A percentile compares a stretch with the other conserved stretches of the same genome.
These are phyloP conservation scores for Cercophora samala DNA, from an alignment of 495 filamentous ascomycete genomes.

Conservation along the genomic window DNA sequence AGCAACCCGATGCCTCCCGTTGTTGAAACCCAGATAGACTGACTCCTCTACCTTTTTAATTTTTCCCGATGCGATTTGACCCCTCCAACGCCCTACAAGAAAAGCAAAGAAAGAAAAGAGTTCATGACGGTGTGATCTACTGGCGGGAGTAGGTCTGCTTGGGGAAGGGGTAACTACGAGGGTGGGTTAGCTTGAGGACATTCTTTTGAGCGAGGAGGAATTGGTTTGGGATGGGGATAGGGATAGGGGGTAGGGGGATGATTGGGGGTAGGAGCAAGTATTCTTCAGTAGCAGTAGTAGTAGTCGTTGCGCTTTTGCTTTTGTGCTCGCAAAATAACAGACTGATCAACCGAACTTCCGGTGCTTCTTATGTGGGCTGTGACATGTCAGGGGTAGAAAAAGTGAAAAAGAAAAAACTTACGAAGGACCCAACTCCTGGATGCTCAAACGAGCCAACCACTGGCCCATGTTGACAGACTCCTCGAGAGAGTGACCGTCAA, in stretches of 20 bases:
- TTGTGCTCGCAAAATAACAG: slow-evolving; percentile 1
- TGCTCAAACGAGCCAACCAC: slow-evolving; percentile 89
- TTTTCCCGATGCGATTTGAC: slow-evolving; percentile 8
- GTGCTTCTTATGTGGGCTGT: background rate
- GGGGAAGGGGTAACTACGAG: slow-evolving; percentile 51
- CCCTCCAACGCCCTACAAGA: slow-evolving; percentile 7
- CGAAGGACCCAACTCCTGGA: slow-evolving; percentile 93
- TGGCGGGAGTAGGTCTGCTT: slow-evolving; percentile 66
- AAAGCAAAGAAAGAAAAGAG: slow-evolving; percentile 1
- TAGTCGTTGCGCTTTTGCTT: background rate
- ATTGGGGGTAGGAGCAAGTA: background rate
- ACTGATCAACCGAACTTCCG: background rate
- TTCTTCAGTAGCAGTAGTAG: background rate
- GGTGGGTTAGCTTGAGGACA: slow-evolving; percentile 9
- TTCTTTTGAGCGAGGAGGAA: background rate
- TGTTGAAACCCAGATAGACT: slow-evolving; percentile 14
- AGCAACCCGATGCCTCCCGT: slow-evolving; percentile 1
- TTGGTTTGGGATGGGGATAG: too few species aligned
- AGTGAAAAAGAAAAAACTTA: slow-evolving; percentile 51
- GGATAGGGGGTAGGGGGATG: background rate
- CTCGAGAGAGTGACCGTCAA: slow-evolving; percentile 74
- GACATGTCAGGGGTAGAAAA: background rate
- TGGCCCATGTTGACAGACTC: slow-evolving; percentile 82
- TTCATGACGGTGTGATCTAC: slow-evolving; percentile 10
- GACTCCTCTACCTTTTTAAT: background rate